Base-by-base conservation (phyloP, 371 early-diverging fungal genomes). In the Catenaria anguillulae region DNA sequence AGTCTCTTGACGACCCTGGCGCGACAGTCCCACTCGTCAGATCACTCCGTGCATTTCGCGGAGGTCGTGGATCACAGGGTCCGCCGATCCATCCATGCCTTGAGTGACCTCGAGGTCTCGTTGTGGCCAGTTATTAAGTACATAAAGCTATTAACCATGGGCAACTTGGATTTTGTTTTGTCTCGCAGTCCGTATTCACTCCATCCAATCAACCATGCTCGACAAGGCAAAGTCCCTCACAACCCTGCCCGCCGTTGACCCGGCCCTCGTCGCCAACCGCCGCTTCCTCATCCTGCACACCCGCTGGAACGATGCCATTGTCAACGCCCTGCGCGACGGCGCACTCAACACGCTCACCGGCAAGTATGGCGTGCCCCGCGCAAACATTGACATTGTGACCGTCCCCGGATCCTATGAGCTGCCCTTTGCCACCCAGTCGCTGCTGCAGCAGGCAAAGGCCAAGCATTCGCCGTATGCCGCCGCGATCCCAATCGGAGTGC, bases 381-480 rank as follows among this genome's bases (percentile, higher is more conserved):
- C 79, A 42, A 85, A 93, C 74, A 87, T 94, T 50, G 75, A 72
- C 55, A 72, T 88, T 40, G 78, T 83, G 56, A 76, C 84, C 36
- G 95, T 97, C 0, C 86, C 95, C 10, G 97, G 97, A 29, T 79
- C 92, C 2, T 97, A 84, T 69, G 97, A 97, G 72, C 80, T 97
- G 21, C 97, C 97, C 8, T 89, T 88, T 73, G 93, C 92, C 15
- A 83, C 89, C 60, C 81, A 88, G 70, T 72, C 77, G 50, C 79
- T 92, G 33, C 78, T 93, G 63, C 74, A 79, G 62, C 70, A 79
- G 62, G 81, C 84, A 36, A 78, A 81, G 69, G 65, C 73, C 55
- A 75, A 79, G 62, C 78, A 77, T 42, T 74, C 79, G 33, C 56
- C 62, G 23, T 77, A 64, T 63, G 91, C 94, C 71, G 94, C 90